These are phyloP conservation scores for Neckera pumila DNA, from an alignment of 225 moss, liverwort and hornwort genomes.

Conservation along the genomic window DNA sequence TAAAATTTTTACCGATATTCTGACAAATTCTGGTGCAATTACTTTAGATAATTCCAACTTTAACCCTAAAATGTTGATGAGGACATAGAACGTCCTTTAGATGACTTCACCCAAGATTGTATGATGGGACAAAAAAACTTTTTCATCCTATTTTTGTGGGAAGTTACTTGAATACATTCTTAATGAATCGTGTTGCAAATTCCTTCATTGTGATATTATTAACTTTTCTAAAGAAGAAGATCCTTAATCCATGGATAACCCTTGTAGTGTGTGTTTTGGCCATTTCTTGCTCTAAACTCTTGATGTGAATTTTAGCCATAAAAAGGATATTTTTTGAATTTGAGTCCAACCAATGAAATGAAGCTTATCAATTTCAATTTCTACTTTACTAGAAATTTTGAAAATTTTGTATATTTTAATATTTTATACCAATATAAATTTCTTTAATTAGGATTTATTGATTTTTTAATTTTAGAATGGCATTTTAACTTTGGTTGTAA, in stretches of 20 bases:
- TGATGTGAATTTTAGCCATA: background rate
- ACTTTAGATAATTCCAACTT: background rate
- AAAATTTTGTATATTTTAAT: too few species aligned
- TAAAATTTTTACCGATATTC: background rate
- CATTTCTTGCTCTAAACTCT: background rate
- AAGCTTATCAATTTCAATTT: too few species aligned
- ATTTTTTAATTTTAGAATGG: too few species aligned
- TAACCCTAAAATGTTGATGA: background rate
- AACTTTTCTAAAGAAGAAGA: background rate
- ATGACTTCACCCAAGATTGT: background rate
- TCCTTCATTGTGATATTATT: background rate
- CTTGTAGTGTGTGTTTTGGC: background rate
- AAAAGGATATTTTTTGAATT: background rate
- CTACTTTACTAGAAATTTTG: too few species aligned
- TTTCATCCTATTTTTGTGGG: background rate
- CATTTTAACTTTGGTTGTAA: too few species aligned
- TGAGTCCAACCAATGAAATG: background rate
- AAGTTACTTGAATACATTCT: background rate
- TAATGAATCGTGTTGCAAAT: background rate
- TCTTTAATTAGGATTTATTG: too few species aligned
- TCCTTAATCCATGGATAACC: background rate
- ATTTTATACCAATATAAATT: too few species aligned
- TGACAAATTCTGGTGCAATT: too few species aligned
- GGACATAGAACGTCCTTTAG: fast-evolving
- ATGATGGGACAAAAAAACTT: fast-evolving